Conservation (phyloP, 495 filamentous ascomycete species). For the Neurospora sp. region DNA sequence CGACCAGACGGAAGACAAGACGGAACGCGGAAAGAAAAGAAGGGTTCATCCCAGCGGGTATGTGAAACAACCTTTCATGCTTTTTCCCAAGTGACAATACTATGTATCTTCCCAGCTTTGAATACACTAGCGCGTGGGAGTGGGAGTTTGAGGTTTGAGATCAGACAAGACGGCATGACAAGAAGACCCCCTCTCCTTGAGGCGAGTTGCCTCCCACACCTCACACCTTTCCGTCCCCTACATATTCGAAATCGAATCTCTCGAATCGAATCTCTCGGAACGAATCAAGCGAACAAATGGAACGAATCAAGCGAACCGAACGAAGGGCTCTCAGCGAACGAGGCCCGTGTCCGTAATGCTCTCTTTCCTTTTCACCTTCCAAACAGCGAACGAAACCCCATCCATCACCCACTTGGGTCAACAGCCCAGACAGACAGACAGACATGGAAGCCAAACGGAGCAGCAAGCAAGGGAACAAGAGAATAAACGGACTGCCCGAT, state of each 20-base stretch:
- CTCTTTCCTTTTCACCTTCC: neutral
- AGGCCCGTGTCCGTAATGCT: neutral
- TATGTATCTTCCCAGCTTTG: neutral
- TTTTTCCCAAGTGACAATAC: neutral
- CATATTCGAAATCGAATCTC: neutral
- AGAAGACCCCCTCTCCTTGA: neutral
- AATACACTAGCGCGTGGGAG: neutral
- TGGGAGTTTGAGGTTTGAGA: neutral
- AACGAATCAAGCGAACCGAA: neutral
- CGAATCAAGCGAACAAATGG: neutral
- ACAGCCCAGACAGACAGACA: neutral
- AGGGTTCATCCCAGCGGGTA: neutral
- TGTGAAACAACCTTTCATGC: neutral
- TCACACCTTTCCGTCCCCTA: neutral
- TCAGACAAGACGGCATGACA: neutral
- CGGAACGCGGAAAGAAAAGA: neutral
- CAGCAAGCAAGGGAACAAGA: neutral
- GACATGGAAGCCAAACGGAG: neutral
- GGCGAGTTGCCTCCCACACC: neutral
- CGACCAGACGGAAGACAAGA: neutral
- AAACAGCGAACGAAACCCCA: too few relatives aligned
- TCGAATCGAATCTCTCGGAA: neutral
- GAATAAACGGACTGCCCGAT: neutral
- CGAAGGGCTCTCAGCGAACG: neutral
- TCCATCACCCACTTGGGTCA: neutral